Conservation (phyloP, 2,329 filamentous ascomycete genomes). For the Chaetomium globosum region DNA sequence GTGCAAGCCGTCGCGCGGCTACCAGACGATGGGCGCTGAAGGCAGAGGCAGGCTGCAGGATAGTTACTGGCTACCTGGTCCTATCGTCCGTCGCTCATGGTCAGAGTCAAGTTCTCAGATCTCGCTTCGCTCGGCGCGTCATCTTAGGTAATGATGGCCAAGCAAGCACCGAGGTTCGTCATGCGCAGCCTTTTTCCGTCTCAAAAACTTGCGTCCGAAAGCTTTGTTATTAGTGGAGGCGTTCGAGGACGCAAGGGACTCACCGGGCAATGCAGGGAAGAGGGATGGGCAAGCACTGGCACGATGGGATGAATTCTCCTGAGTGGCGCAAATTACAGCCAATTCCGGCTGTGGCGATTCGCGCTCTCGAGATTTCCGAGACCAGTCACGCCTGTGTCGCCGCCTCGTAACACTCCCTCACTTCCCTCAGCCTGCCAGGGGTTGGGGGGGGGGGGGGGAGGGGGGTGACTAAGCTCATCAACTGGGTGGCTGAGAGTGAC, state of each 20-base stretch:
- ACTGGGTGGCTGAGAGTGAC: background rate
- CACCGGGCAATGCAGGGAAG: background rate
- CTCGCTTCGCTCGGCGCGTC: background rate
- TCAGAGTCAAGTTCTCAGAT: background rate
- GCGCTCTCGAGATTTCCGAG: background rate
- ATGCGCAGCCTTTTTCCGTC: background rate
- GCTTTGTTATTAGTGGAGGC: background rate
- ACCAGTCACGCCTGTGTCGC: background rate
- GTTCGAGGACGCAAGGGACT: background rate
- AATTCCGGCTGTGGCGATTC: constrained; percentile 19
- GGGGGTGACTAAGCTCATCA: background rate
- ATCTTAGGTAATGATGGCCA: background rate
- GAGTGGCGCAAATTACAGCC: constrained; percentile 22
- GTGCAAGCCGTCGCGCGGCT: background rate
- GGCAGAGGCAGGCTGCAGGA: background rate
- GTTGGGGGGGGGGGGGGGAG: too few relatives aligned
- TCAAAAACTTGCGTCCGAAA: background rate
- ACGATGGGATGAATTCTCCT: background rate
- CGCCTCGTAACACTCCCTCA: background rate
- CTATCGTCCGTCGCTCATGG: too few relatives aligned
- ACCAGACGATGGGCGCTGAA: background rate
- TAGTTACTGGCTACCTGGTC: background rate
- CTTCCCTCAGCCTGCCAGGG: background rate
- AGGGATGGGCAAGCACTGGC: background rate
- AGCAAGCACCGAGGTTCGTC: background rate